Evolutionary conservation across 2,329 filamentous ascomycete species (phyloP).

Genomic region (Orbilia javanica): DNA sequence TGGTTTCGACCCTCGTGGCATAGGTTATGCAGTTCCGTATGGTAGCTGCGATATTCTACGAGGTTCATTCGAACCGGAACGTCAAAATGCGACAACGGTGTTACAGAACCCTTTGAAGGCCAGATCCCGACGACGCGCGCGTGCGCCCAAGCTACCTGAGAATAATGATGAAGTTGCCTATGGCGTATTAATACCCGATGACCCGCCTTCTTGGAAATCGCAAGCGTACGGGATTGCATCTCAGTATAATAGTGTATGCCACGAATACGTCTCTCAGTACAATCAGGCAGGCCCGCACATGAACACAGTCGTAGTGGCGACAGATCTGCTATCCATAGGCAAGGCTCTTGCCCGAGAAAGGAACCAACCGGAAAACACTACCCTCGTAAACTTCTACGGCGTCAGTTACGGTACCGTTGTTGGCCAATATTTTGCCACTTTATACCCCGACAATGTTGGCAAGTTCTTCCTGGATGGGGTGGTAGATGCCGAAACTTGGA

Average conservation of each 20-base stretch:
- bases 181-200: constrained; percentile 27
- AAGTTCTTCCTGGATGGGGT: constrained; percentile 47
- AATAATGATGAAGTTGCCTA: constrained; percentile 17
- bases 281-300: constrained; percentile 48
- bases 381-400: constrained; percentile 40
- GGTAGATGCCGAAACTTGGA: constrained; percentile 30
- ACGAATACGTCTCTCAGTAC: constrained; percentile 22
- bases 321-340: constrained; percentile 44
- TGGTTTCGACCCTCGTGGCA: constrained; percentile 43
- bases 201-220: constrained; percentile 26
- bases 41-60: constrained; percentile 25
- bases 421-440: constrained; percentile 52
- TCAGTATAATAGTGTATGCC: background rate
- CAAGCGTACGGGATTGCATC: background rate
- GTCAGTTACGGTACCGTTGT: constrained; percentile 52
- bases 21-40: constrained; percentile 47
- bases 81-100: constrained; percentile 32
- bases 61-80: constrained; percentile 32
- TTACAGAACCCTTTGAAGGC: background rate
- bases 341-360: constrained; percentile 49
- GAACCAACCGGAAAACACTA: constrained; percentile 26
- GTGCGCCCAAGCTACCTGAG: background rate
- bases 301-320: constrained; percentile 51
- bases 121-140: background rate
- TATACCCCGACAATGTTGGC: constrained; percentile 48